Conservation (phyloP, 345 rosid species). For the Gossypium turneri region DNA sequence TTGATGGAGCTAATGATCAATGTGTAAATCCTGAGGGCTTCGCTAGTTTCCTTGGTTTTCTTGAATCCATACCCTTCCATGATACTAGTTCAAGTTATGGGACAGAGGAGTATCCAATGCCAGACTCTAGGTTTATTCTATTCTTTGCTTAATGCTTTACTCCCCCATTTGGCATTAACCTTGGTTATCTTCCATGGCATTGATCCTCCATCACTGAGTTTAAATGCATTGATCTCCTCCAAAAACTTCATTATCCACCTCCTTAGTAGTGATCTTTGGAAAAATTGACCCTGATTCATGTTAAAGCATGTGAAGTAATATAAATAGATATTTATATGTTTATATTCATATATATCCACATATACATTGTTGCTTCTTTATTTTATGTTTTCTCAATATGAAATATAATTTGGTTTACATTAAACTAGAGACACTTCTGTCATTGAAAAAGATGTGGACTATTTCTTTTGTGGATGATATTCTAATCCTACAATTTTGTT, state of each 20-base stretch:
- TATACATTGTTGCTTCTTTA: background rate
- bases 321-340: background rate
- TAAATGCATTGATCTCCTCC: background rate
- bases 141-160: conserved; percentile 9
- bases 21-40: conserved; percentile 70
- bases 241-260: background rate
- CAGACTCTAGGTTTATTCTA: conserved; percentile 53
- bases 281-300: background rate
- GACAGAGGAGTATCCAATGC: conserved; percentile 48
- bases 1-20: conserved; percentile 54
- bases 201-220: background rate
- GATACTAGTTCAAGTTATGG: conserved; percentile 55
- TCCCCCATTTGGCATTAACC: background rate
- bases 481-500: background rate
- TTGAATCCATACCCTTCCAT: conserved; percentile 77
- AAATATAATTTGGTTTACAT: background rate
- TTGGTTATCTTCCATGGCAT: conserved; percentile 4
- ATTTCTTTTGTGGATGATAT: background rate
- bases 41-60: conserved; percentile 71
- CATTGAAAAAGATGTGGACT: background rate
- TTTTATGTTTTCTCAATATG: background rate
- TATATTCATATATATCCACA: background rate
- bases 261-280: background rate
- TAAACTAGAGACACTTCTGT: background rate
- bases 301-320: background rate